Percentiles rank a stretch among this genome's conserved stretches.
phyloP scores from a whole-genome alignment of 495 filamentous ascomycete genomes.

The Talaromyces adpressus region DNA sequence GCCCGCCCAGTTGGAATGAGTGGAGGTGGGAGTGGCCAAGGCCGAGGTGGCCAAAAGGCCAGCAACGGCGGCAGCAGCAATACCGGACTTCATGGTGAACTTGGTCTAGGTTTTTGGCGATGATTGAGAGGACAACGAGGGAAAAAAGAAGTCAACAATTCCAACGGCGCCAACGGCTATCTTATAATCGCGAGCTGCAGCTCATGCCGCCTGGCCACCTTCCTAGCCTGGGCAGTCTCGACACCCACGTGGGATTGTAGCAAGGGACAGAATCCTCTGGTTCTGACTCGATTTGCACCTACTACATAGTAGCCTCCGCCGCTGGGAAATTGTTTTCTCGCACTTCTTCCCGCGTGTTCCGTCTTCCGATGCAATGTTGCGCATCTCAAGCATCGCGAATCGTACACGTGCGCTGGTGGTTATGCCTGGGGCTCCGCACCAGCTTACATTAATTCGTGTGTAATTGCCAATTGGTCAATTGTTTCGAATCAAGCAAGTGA shows the following conservation, averaged over 20 bases:
- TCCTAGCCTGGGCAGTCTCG: background rate
- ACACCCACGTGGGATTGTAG: background rate
- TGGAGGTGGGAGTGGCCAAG: conserved; percentile 1
- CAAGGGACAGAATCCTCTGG: background rate
- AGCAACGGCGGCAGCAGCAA: conserved; percentile 7
- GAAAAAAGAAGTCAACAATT: background rate
- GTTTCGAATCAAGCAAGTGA: background rate
- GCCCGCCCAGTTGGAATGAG: conserved; percentile 1
- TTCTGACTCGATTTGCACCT: background rate
- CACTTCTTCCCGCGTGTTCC: background rate
- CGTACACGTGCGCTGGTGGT: background rate
- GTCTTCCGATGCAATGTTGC: background rate
- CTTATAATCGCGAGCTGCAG: background rate
- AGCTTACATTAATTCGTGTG: background rate
- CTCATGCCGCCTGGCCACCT: background rate
- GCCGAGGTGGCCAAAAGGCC: conserved; percentile 9
- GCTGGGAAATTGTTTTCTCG: background rate
- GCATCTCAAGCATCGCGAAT: background rate
- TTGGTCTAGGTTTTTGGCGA: background rate
- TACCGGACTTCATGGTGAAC: conserved; percentile 4
- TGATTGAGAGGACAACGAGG: background rate
- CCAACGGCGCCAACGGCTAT: background rate
- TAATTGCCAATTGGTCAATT: background rate
- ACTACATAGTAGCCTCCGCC: background rate
- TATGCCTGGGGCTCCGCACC: background rate